Base-by-base conservation (phyloP, 73 alveolate genomes). In the Paramecium sonneborni region DNA sequence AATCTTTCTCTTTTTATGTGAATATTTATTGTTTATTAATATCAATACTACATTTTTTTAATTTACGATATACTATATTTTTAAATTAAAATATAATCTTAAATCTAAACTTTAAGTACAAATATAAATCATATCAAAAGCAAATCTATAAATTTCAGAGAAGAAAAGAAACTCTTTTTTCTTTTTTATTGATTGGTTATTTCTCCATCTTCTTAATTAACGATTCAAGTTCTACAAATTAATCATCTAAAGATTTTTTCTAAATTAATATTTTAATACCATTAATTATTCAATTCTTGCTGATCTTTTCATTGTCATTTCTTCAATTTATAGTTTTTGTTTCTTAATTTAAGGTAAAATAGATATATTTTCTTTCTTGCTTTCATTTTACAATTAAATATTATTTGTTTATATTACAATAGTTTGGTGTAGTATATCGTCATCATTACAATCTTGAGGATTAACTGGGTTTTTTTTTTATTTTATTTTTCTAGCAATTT, bases 211-310 rank as follows among this genome's bases (percentile, higher is more conserved):
- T 62, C 44, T 32, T 62, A 9, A 62, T 62, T 62, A 62, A 62
- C 10, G 84, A 26, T 62, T 62, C 10, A 9, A 62, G 26, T 62
- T 62, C 84, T 30, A 26, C 24, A 30, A 62, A 62, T 30, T 62
- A 32, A 26, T 62, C 84, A 30, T 62, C 48, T 5, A 26, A 26
- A 30, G 84, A 30, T 62, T 62, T 62, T 62, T 62, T 62, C 84
- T 62, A 62, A 62, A 62, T 62, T 62, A 62, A 15, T 62, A 62
- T 62, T 62, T 62, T 62, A 62, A 62, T 62, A 62, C 84, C 84
- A 62, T 62, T 26, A 62, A 62, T 62, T 62, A 30, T 32, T 62
- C 84, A 30, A 3, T 23, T 62, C 84, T 62, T 0, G 84, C 46
- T 62, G 84, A 62, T 62, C 84, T 62, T 12, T 62, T 62, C 24